Evolutionary conservation across 441 rosid species (phyloP).

Genomic region (Euphorbia celastroides): DNA sequence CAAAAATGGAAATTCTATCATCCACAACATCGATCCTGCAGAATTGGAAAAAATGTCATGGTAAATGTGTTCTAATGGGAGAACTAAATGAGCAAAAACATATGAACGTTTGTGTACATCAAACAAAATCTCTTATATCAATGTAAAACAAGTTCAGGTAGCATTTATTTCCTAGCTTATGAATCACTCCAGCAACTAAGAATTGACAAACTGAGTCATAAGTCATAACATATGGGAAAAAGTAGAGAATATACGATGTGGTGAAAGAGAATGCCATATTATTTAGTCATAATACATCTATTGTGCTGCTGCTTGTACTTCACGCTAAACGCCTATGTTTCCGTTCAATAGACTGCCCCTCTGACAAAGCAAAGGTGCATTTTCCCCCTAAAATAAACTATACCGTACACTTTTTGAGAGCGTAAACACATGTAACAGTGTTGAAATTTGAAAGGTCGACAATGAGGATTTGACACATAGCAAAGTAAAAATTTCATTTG

Average conservation of each 20-base stretch:
- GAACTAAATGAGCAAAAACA: neutral
- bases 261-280: neutral
- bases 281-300: too few species aligned
- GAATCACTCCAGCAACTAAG: neutral
- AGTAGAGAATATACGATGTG: neutral
- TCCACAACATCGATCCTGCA: conserved; percentile 48
- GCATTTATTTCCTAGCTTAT: neutral
- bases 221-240: neutral
- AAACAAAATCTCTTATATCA: neutral
- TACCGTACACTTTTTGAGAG: too few species aligned
- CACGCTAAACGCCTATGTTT: too few species aligned
- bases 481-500: too few species aligned
- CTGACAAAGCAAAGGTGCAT: too few species aligned
- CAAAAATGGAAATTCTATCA: conserved; percentile 53
- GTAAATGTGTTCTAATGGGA: neutral
- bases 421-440: too few species aligned
- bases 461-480: too few species aligned
- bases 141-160: neutral
- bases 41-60: conserved; percentile 9
- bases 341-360: too few species aligned
- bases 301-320: too few species aligned
- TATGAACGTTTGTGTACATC: neutral
- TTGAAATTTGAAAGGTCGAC: too few species aligned
- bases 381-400: too few species aligned
- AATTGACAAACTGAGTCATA: neutral